These are phyloP conservation scores for Saccharomyces mikatae DNA, from an alignment of 805 yeast genomes.

Conservation along the genomic window DNA sequence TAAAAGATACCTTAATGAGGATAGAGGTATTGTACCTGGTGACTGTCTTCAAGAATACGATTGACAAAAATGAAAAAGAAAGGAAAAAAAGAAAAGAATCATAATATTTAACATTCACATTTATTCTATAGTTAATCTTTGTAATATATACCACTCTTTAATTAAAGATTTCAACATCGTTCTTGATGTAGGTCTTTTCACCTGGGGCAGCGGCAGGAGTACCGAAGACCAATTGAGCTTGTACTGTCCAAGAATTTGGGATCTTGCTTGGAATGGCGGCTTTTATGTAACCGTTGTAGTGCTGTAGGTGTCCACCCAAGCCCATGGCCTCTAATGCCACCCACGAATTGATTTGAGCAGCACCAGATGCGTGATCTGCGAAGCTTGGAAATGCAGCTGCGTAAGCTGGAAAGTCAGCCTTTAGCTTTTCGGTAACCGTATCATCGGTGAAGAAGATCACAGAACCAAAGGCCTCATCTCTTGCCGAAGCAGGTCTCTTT, in stretches of 20 bases:
- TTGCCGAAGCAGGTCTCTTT: constrained; percentile 37
- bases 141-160: constrained; percentile 3
- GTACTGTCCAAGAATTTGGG: constrained; percentile 39
- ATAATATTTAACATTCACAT: neutral
- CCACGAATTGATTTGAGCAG: constrained; percentile 46
- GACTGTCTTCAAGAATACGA: constrained; percentile 23
- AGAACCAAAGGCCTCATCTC: constrained; percentile 43
- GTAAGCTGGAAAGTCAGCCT: constrained; percentile 37
- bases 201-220: constrained; percentile 32
- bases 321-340: constrained; percentile 38
- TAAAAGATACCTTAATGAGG: constrained; percentile 28
- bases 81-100: neutral
- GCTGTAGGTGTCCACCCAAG: constrained; percentile 46
- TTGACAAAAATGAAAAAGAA: neutral
- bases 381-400: constrained; percentile 40
- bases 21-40: constrained; percentile 36
- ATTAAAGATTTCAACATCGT: constrained; percentile 34
- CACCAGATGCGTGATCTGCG: constrained; percentile 42
- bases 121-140: neutral
- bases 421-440: constrained; percentile 32
- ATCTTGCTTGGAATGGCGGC: constrained; percentile 33
- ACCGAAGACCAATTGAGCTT: constrained; percentile 47
- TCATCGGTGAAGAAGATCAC: constrained; percentile 43
- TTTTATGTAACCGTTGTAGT: constrained; percentile 40
- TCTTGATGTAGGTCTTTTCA: constrained; percentile 37